These are phyloP conservation scores for Zea luxurians DNA, from an alignment of 176 grass and related monocot genomes.

Conservation along the genomic window DNA sequence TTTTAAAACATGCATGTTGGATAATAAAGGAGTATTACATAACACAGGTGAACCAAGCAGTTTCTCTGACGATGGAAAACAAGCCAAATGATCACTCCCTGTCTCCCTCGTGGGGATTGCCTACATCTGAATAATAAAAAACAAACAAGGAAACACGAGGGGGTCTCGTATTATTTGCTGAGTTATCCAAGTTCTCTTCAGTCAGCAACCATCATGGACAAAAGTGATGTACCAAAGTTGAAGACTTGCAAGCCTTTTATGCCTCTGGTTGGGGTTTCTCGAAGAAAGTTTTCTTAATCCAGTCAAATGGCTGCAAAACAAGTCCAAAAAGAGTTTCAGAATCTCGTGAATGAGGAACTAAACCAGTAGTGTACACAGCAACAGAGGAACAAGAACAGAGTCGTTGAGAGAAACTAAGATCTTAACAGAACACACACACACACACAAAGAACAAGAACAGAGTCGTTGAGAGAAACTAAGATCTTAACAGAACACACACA, in stretches of 20 bases:
- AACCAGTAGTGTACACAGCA: background rate
- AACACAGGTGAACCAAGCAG: constrained; percentile 3
- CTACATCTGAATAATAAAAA: constrained; percentile 45
- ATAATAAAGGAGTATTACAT: background rate
- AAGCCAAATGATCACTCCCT: constrained; percentile 29
- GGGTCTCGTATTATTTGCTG: constrained; percentile 52
- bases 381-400: background rate
- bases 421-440: constrained; percentile 12
- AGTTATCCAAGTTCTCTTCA: background rate
- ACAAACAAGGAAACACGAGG: constrained; percentile 37
- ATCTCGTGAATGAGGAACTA: background rate
- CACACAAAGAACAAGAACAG: background rate
- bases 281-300: constrained; percentile 84
- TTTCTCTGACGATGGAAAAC: constrained; percentile 22
- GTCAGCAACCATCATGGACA: constrained; percentile 34
- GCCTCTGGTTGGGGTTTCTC: constrained; percentile 68
- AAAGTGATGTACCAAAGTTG: constrained; percentile 38
- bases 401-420: background rate
- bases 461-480: background rate
- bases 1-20: background rate
- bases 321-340: background rate
- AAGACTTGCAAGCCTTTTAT: background rate
- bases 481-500: constrained; percentile 7
- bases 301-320: constrained; percentile 69
- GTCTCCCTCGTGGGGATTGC: constrained; percentile 12